Conservation (phyloP, 306 rosid species). For the Coriaria nepalensis region DNA sequence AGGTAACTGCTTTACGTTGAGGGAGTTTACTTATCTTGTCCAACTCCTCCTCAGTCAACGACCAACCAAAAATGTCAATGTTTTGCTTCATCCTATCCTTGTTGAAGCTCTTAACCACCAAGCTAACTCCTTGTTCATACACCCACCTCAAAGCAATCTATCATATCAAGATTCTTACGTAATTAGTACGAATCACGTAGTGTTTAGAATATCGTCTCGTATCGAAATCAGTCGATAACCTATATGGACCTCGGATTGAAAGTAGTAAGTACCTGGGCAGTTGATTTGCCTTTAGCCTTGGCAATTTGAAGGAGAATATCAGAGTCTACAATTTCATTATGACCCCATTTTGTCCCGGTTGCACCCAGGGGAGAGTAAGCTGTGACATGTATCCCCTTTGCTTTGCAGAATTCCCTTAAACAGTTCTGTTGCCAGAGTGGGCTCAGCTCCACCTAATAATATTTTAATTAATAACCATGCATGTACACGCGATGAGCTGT, state of each 20-base stretch:
- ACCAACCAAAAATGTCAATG: slow-evolving; percentile 33
- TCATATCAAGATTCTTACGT: not conserved
- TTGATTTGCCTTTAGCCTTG: slow-evolving; percentile 23
- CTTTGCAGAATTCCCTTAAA: slow-evolving; percentile 26
- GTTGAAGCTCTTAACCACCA: slow-evolving; percentile 30
- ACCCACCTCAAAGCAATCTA: slow-evolving; percentile 42
- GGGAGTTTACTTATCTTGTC: slow-evolving; percentile 23
- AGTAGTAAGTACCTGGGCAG: slow-evolving; percentile 28
- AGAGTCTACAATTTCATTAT: slow-evolving; percentile 15
- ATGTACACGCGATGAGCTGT: too few relatives aligned
- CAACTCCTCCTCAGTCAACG: slow-evolving; percentile 21
- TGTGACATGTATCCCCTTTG: slow-evolving; percentile 30
- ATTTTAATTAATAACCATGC: too few relatives aligned
- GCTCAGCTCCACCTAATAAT: slow-evolving; percentile 39
- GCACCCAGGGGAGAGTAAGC: slow-evolving; percentile 44
- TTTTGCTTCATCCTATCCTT: slow-evolving; percentile 31
- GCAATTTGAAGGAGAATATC: slow-evolving; percentile 26
- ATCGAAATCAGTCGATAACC: too few relatives aligned
- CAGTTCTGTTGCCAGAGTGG: slow-evolving; percentile 35
- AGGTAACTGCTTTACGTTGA: slow-evolving; percentile 20
- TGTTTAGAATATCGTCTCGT: too few relatives aligned
- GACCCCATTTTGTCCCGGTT: slow-evolving; percentile 20
- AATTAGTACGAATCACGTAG: too few relatives aligned
- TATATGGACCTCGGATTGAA: not conserved
- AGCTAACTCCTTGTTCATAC: slow-evolving; percentile 30